Conservation (phyloP, 176 grass and related monocot genomes). For the Ensete glaucum region DNA sequence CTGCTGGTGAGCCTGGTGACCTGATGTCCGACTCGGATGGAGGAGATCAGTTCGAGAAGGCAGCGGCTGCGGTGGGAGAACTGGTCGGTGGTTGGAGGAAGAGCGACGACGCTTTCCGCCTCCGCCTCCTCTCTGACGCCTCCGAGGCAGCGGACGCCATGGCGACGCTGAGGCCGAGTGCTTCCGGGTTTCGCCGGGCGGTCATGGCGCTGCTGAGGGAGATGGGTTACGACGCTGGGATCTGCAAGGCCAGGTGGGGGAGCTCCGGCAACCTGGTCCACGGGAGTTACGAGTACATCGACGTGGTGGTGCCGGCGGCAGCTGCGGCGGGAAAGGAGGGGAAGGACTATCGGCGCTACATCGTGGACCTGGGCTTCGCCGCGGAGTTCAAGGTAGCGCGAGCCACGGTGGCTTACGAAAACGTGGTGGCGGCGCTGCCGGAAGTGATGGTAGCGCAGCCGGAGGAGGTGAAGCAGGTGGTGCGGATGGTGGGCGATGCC, state of each 20-base stretch:
- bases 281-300: constrained; percentile 45
- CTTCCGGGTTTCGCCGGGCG: constrained; percentile 20
- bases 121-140: constrained; percentile 19
- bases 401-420: constrained; percentile 17
- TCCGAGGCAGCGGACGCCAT: background rate
- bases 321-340: background rate
- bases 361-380: constrained; percentile 38
- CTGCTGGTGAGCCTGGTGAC: background rate
- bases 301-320: constrained; percentile 13
- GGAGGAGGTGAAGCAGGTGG: constrained; percentile 23
- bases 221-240: constrained; percentile 32
- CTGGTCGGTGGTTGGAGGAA: background rate
- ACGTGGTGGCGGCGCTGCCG: constrained; percentile 22
- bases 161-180: background rate
- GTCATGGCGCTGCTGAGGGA: constrained; percentile 24
- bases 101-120: background rate
- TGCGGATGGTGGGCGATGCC: constrained; percentile 28
- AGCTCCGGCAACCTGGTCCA: background rate
- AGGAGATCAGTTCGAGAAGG: background rate
- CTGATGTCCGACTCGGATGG: background rate
- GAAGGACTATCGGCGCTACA: constrained; percentile 9
- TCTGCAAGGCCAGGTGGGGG: constrained; percentile 40
- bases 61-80: background rate
- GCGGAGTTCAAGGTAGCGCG: constrained; percentile 32
- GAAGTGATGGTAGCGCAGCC: constrained; percentile 24